Base-by-base conservation (phyloP, 495 filamentous ascomycete species). In the Hypoxylon lenormandii region DNA sequence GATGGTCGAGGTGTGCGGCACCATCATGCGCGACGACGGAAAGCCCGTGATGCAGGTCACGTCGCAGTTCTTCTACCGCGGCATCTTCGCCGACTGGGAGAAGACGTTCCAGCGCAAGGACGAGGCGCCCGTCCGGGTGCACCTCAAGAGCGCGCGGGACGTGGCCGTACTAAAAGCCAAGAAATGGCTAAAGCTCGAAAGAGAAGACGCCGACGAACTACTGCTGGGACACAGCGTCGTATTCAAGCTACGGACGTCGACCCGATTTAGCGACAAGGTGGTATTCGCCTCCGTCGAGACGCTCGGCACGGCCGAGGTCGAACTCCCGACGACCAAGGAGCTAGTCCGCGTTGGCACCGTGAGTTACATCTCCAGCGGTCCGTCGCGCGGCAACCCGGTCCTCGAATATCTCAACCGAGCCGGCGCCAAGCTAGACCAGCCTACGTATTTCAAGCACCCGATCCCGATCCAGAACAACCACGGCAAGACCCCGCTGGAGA, bases 1-100 rank as follows among this genome's bases (percentile, higher is more conserved):
- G 81, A 92, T 94, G 90, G 92, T 96, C 5, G 92, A 95, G 76
- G 91, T 96, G 8, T 92, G 90, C 70, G 92, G 92, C 52, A 94
- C 92, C 2, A 93, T 96, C 72, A 88, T 86, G 53, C 85, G 92
- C 4, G 85, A 91, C 36, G 19, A 53, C 26, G 89, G 91, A 37
- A 76, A 87, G 61, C 83, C 90, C 13, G 90, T 96, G 58, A 96
- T 96, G 92, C 90, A 94, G 72, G 92, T 96, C 22, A 92, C 90
- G 10, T 93, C 90, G 54, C 92, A 95, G 73, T 96, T 96, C 81
- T 78, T 96, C 60, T 96, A 95, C 79, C 87, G 92, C 46, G 92
- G 92, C 30, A 81, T 85, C n/a, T 94, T 94, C 78, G 83, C 81
- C 37, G 91, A 94, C 75, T 96, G 87, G 60, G 85, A 91, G 78